These are phyloP conservation scores for Entomortierella parvispora DNA, from an alignment of 192 early-diverging fungal genomes.

Conservation along the genomic window DNA sequence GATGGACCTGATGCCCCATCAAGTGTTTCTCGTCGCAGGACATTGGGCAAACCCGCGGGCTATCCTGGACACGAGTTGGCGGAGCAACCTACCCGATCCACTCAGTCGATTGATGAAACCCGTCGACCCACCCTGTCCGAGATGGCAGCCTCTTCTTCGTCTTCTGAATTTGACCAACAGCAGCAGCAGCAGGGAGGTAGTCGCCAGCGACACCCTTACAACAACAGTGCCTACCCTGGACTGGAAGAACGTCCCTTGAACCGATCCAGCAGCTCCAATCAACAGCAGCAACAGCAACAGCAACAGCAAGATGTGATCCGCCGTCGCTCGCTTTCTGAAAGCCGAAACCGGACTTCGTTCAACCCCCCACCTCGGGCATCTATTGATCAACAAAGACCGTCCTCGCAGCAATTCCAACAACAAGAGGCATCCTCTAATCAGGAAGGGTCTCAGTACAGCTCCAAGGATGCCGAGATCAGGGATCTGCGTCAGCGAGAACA, in stretches of 20 bases:
- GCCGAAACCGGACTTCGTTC: constrained; percentile 17
- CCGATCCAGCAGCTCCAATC: constrained; percentile 13
- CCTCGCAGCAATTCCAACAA: constrained; percentile 8
- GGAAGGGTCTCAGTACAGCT: not conserved
- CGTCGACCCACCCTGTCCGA: constrained; percentile 13
- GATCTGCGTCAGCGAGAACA: constrained; percentile 44
- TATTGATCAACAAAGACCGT: constrained; percentile 15
- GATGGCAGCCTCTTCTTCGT: not conserved
- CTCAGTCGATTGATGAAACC: constrained; percentile 41
- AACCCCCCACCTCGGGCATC: constrained; percentile 17
- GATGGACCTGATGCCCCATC: constrained; percentile 13
- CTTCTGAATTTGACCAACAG: not conserved
- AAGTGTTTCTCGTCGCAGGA: constrained; percentile 18
- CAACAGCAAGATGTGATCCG: constrained; percentile 8
- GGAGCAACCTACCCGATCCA: constrained; percentile 11
- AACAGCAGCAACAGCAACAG: constrained; percentile 22
- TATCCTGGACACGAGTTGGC: not conserved
- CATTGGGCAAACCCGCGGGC: constrained; percentile 16
- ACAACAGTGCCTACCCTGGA: constrained; percentile 9
- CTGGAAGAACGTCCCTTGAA: constrained; percentile 1
- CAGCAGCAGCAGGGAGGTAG: constrained; percentile 6
- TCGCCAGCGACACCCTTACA: not conserved
- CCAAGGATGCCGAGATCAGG: constrained; percentile 41
- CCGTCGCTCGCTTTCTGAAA: constrained; percentile 21
- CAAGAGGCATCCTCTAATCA: not conserved